Conservation (phyloP, 768 basidiomycete species). For the Tubosaeta sp. region DNA sequence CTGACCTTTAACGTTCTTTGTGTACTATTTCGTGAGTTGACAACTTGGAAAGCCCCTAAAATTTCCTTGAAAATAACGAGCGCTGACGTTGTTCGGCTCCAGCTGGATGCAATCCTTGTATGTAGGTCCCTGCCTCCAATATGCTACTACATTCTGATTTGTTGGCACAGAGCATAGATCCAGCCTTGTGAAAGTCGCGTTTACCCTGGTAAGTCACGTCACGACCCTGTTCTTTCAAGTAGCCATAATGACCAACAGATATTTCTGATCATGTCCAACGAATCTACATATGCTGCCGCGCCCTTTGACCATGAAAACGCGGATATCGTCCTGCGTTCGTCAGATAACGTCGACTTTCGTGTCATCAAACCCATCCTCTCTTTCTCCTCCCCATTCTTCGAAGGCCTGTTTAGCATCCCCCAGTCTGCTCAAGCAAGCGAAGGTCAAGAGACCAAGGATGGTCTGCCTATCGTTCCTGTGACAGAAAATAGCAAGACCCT, state of each 20-base stretch:
- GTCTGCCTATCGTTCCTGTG: constrained; percentile 18
- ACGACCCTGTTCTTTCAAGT: neutral
- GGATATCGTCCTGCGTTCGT: constrained; percentile 24
- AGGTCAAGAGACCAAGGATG: constrained; percentile 13
- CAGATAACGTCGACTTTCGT: constrained; percentile 28
- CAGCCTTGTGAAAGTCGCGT: no score
- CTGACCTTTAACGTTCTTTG: no score
- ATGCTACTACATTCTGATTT: no score
- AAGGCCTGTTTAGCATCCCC: constrained; percentile 28
- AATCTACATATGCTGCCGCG: constrained; percentile 5
- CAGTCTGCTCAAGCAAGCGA: constrained; percentile 14
- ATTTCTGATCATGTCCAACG: neutral
- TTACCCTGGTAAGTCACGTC: neutral
- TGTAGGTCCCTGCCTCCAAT: no score
- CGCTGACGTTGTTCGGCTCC: no score
- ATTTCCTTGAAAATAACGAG: no score
- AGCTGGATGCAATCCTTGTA: no score
- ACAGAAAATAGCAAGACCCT: constrained; percentile 20
- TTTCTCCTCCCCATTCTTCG: constrained; percentile 34
- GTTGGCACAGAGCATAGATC: no score
- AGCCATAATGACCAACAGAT: neutral
- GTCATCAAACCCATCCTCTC: constrained; percentile 32
- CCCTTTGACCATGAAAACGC: constrained; percentile 23
- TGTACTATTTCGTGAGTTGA: no score
- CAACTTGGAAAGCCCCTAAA: no score